Evolutionary conservation across 352 stramenopile species (phyloP), one percentile per base, ranked within the genome.

Genomic region (Phytophthora parvispora): DNA sequence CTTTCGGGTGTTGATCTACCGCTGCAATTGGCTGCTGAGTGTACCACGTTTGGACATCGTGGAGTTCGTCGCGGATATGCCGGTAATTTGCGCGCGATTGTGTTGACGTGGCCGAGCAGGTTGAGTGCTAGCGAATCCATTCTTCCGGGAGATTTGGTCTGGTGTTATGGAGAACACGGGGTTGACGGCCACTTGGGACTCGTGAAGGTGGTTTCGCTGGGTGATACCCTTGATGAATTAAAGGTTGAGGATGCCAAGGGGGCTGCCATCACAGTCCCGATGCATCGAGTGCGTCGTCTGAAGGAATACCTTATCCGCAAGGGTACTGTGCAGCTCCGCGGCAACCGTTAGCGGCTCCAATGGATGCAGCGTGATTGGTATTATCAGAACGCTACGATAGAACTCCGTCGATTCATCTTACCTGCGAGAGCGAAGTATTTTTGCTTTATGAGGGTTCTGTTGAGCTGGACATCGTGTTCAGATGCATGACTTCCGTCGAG

Each of bases 21-120:
- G 8, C 60, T 81, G 18, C 80, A 89, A 29, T 32, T 89, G 59
- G 71, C 78, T 47, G 79, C 78, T 1, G 65, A 71, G 36, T 86
- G 76, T 45, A 73, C 74, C 20, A 78, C 73, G 51, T 89, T 89
- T 38, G 34, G 49, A 34, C 74, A 81, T 49, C 77, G 72, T 29
- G 66, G 67, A 6, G 72, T 73, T 28, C 72, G 64, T 22, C 74
- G 60, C 40, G 77, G 79, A 13, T 87, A 85, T 43, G 32, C 62
- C 54, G 81, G 81, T 15, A 40, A 77, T 6, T 36, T 89, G 10
- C 61, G 74, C 13, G 60, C 64, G 1, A 80, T 85, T 47, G 63
- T 89, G 6, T 47, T 89, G 50, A 89, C 81, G 34, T 81, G 83
- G 54, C 76, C 81, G 29, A 64, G 58, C n/a, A 47, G 49, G 9